Base-by-base conservation (phyloP, 495 filamentous ascomycete species). In the Neurospora sp. region DNA sequence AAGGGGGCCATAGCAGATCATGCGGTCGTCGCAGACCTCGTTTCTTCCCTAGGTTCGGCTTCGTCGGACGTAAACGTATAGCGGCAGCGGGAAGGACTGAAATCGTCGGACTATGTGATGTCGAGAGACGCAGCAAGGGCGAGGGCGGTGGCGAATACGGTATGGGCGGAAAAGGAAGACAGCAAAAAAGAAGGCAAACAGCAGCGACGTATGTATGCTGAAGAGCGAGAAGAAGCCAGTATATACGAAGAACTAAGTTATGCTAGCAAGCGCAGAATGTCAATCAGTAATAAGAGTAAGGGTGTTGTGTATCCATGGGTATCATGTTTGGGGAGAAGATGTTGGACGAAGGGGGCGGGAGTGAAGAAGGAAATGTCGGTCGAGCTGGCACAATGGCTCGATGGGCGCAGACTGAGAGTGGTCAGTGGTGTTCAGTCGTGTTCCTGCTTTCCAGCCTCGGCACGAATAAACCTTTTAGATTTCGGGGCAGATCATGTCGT, bases 1-100 rank as follows among this genome's bases (percentile, higher is more conserved):
- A 92, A 86, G 79, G 87, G 89, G 83, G 86, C 90, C 93, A 94
- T 96, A 85, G 83, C 84, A 80, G 75, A 73, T 12, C 71, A 74
- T 73, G 39, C 7, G 73, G 66, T 77, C 70, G 27, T 3, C 54
- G 27, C 54, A 66, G 6, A 35, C 27, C 54, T 66, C 6, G 54
- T 35, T 66, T 66, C 27, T 66, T 31, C 6, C 14, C 27, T 66
- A 66, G 66, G 69, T 20, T 44, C 42, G 74, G 39, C 69, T 70
- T 69, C 8, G 40, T 41, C 39, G 39, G 12, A 35, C 31, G 23
- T 69, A 38, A 16, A 59, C 35, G 42, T 46, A 18, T n/a, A 69
- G 8, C 44, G 10, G 69, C 78, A 69, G 71, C 73, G 59, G 70
- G 72, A 11, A 62, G 46, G 54, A 62, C 27, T 35, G 31, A 69